These are phyloP conservation scores for Abelmoschus esculentus DNA, from an alignment of 345 rosid species.

Conservation along the genomic window DNA sequence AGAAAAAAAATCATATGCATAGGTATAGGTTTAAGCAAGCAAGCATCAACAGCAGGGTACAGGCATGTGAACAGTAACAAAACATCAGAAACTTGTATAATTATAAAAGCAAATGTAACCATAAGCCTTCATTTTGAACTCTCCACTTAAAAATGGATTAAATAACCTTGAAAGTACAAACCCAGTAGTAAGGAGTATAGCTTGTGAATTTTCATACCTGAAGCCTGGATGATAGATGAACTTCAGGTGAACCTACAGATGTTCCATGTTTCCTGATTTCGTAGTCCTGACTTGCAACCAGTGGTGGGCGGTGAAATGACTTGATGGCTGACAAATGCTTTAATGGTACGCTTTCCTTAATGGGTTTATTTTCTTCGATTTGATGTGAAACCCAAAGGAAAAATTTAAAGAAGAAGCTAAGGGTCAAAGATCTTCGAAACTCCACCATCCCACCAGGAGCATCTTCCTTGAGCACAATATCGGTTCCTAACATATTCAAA, in stretches of 20 bases:
- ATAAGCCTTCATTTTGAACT: too few relatives aligned
- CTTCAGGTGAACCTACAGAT: slow-evolving; percentile 74
- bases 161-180: not conserved
- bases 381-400: slow-evolving; percentile 78
- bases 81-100: not conserved
- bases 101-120: too few relatives aligned
- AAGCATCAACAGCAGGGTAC: not conserved
- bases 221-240: slow-evolving; percentile 77
- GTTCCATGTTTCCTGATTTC: slow-evolving; percentile 67
- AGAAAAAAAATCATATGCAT: not conserved
- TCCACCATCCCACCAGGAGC: slow-evolving; percentile 99
- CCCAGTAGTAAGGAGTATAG: not conserved
- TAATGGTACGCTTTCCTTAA: slow-evolving; percentile 36
- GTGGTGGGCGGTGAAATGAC: slow-evolving; percentile 44
- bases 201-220: slow-evolving; percentile 44
- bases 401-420: slow-evolving; percentile 91
- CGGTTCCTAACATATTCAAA: slow-evolving; percentile 51
- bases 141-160: too few relatives aligned
- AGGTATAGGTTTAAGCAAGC: too few relatives aligned
- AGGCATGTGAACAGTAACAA: not conserved
- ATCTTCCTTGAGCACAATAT: slow-evolving; percentile 55
- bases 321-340: slow-evolving; percentile 68
- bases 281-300: slow-evolving; percentile 69
- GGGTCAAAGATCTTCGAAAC: slow-evolving; percentile 69
- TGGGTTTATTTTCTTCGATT: slow-evolving; percentile 29